These are phyloP conservation scores for Zygosaccharomyces sapae DNA, from an alignment of 1,139 yeast genomes.

Conservation along the genomic window DNA sequence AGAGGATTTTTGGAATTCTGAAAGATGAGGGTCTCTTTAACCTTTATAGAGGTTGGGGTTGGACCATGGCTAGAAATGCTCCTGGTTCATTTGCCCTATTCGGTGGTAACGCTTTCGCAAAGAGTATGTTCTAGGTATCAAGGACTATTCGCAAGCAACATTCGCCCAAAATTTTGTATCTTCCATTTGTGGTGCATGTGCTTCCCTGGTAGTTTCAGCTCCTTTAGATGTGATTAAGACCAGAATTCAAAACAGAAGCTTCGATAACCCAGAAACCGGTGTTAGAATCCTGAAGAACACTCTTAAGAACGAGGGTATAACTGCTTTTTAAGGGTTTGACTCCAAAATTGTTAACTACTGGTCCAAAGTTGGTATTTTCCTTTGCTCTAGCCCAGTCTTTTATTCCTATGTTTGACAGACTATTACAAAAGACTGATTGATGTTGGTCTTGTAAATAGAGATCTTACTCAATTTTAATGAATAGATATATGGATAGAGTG, in stretches of 20 bases:
- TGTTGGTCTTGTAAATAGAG: background rate
- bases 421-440: conserved; percentile 39
- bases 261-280: conserved; percentile 94
- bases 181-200: conserved; percentile 97
- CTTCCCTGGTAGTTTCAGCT: conserved; percentile 93
- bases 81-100: conserved; percentile 97
- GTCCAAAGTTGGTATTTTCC: conserved; percentile 95
- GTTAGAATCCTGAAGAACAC: conserved; percentile 88
- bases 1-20: conserved; percentile 87
- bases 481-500: too few relatives aligned
- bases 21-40: conserved; percentile 83
- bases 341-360: conserved; percentile 94
- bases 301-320: conserved; percentile 80
- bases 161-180: conserved; percentile 94
- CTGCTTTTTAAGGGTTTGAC: conserved; percentile 96
- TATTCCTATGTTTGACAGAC: conserved; percentile 89
- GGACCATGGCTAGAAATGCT: conserved; percentile 99
- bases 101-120: conserved; percentile 98
- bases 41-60: conserved; percentile 97
- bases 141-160: conserved; percentile 85
- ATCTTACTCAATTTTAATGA: background rate
- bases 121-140: conserved; percentile 83
- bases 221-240: conserved; percentile 98
- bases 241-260: conserved; percentile 93
- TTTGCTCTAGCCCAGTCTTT: conserved; percentile 95